Base-by-base conservation (phyloP, 2,329 filamentous ascomycete genomes). In the Microdochium trichocladiopsis region DNA sequence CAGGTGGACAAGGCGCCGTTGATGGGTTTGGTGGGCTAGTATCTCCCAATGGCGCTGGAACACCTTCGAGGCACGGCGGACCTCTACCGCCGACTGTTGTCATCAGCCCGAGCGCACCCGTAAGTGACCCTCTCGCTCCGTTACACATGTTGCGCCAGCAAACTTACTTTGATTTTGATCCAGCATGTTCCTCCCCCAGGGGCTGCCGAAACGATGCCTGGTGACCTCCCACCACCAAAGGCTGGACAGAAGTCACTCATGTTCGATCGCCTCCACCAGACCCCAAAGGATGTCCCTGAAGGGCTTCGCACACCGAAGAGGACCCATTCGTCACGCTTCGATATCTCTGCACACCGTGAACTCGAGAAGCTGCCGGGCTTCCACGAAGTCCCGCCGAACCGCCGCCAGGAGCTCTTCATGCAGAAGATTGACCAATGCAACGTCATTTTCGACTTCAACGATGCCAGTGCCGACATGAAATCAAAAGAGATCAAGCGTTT, bases 351-450 rank as follows among this genome's bases (percentile, higher is more conserved):
- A 57, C 92, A 97, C 69, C 84, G 94, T 64, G 94, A 99, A 70
- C 79, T 99, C 50, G 94, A 99, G 70, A 99, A 99, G 73, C 78
- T 99, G 23, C 93, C 94, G 1, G 94, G 94, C 33, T 99, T 99
- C 71, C 94, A 99, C 65, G 94, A 99, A 71, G 94, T 97, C 24
- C 88, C 93, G 11, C 94, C 94, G 16, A 95, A 95, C 67, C 85
- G 93, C 57, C 84, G 94, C 56, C 92, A 96, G 72, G 93, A 97
- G 62, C 82, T 99, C 18, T 99, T 99, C 73, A 96, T 99, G 92
- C 92, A 97, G 68, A 99, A 99, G 79, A 94, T 99, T 61, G 94
- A 97, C 64, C 94, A 99, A 70, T 99, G 94, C 77, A 99, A 99
- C 68, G 95, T 99, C 75, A 99, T 99, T 64, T 99, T 99, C 67